Evolutionary conservation across 2,329 filamentous ascomycete genomes (phyloP), one percentile per base, ranked within the genome.

Genomic region (Pseudogymnoascus sp.): DNA sequence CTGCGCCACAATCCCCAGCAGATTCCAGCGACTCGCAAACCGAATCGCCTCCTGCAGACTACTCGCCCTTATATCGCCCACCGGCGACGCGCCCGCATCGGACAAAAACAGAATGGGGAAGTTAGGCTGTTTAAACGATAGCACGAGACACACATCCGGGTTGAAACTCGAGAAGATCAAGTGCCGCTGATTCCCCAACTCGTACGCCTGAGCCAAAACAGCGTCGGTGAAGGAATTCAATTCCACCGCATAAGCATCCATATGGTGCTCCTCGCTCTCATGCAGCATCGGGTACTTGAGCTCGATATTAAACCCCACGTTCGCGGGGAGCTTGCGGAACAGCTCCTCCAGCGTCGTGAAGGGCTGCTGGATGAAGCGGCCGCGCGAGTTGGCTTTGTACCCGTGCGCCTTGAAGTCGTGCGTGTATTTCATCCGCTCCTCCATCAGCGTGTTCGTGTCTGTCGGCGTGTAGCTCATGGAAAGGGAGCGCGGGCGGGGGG

Each of bases 231-330:
- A 99, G 1, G 89, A 91, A 77, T 98, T 98, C 69, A 98, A 84
- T 77, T 99, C 95, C 56, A 98, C 90, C 0, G 91, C 93, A 72
- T 96, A 96, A 2, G 90, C 90, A 74, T 97, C 93, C 92, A 98
- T 97, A 69, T 96, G 91, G 68, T 97, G 90, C 74, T 96, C 90
- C 75, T 97, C 91, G 64, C 87, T 91, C 79, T 99, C 96, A 74
- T 93, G 89, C 43, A 99, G 84, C 93, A 98, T 98, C 4, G 95
- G 95, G 73, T 99, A 99, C 77, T 99, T 98, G 84, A 99, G 90
- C 79, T 99, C 95, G 69, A 99, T 96, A 76, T 99, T 98, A 82
- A 99, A 99, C 12, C 95, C 93, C 22, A 96, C 89, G 12, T 85
- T 82, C 66, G 89, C 84, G 0, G 92, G 91, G 0, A 99, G 79